Conservation (phyloP, 164 flowering plant genomes). For the Echeveria elegans region DNA sequence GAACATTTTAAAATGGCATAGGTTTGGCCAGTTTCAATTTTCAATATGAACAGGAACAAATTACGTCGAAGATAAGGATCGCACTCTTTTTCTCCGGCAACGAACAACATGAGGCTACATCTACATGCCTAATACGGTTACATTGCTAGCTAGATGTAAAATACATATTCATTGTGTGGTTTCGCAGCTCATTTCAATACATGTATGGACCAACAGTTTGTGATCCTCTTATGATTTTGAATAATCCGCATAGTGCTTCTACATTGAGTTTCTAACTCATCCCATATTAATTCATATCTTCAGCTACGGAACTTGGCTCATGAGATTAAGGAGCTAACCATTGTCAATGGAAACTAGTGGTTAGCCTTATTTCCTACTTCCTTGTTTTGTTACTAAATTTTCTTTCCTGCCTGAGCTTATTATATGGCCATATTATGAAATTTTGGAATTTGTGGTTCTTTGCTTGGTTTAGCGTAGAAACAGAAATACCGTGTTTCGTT, state of each 20-base stretch:
- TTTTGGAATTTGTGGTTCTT: neutral
- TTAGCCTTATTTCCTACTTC: conserved; percentile 21
- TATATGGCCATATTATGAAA: neutral
- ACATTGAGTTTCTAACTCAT: neutral
- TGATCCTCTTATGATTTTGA: neutral
- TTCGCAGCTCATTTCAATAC: neutral
- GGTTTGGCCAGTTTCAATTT: too few species aligned
- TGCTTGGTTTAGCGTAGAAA: too few species aligned
- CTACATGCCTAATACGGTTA: too few species aligned
- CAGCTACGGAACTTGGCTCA: conserved; percentile 69
- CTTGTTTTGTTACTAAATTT: too few species aligned
- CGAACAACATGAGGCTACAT: too few species aligned
- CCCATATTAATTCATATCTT: conserved; percentile 1
- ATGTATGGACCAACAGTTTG: neutral
- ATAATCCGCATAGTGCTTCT: neutral
- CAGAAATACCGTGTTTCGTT: too few species aligned
- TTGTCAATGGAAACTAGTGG: conserved; percentile 54
- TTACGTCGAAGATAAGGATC: too few species aligned
- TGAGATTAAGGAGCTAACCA: conserved; percentile 70
- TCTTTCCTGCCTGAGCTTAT: neutral
- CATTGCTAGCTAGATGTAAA: neutral
- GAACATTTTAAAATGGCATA: too few species aligned
- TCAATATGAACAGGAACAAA: too few species aligned
- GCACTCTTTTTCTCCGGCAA: too few species aligned
- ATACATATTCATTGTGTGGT: neutral